phyloP scores from a whole-genome alignment of 352 stramenopile genomes.

The Phytopythium mirpurense region DNA sequence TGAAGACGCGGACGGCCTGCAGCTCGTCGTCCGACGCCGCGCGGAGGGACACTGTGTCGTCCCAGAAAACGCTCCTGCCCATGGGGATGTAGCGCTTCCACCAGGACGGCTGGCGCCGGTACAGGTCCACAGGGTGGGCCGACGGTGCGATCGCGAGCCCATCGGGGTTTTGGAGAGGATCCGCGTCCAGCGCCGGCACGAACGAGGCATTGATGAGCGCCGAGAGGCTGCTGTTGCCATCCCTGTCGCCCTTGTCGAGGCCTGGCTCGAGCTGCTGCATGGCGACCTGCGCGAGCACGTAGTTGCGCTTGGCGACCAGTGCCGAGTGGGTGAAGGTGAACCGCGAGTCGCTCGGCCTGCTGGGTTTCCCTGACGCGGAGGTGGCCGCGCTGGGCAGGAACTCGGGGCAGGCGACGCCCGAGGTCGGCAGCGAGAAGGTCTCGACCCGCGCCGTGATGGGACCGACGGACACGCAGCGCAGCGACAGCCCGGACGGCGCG shows the following conservation, averaged over 20 bases:
- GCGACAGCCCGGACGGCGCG: conserved; percentile 28
- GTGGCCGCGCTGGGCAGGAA: conserved; percentile 14
- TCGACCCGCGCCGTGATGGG: conserved; percentile 51
- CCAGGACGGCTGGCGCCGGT: conserved; percentile 42
- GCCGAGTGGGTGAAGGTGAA: conserved; percentile 50
- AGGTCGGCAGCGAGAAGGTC: conserved; percentile 28
- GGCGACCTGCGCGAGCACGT: conserved; percentile 32
- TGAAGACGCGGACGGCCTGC: conserved; percentile 28
- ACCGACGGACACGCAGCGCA: conserved; percentile 57
- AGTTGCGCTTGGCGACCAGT: conserved; percentile 49
- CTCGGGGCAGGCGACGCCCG: conserved; percentile 43
- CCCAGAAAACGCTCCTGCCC: conserved; percentile 62
- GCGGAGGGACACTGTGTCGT: conserved; percentile 53
- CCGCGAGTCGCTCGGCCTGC: conserved; percentile 31
- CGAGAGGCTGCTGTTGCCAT: conserved; percentile 7
- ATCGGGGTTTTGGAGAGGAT: neutral
- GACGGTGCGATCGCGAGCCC: conserved; percentile 20
- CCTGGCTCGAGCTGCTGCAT: conserved; percentile 17
- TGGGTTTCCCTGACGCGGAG: neutral
- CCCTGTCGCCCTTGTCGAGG: neutral
- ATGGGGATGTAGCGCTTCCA: conserved; percentile 58
- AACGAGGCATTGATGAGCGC: conserved; percentile 41
- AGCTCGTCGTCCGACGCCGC: conserved; percentile 50
- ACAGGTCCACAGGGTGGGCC: conserved; percentile 33
- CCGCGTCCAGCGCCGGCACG: conserved; percentile 12